A percentile compares a stretch with the other conserved stretches of the same genome.
phyloP scores from a whole-genome alignment of 192 early-diverging fungal genomes.

The Mortierella antarctica region DNA sequence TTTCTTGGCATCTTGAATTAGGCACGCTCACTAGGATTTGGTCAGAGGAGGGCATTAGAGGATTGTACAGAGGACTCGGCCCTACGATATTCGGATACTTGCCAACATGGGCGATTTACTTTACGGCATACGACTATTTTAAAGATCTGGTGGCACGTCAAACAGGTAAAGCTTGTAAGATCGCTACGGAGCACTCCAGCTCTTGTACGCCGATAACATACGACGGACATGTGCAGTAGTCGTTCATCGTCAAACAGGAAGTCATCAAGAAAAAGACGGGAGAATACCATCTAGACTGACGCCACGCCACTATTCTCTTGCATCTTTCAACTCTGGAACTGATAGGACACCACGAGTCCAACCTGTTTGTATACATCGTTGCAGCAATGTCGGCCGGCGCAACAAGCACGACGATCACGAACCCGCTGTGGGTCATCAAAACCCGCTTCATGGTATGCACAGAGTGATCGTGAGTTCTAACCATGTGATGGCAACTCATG shows the following conservation, averaged over 20 bases:
- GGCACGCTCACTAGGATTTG: constrained; percentile 79
- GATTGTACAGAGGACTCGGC: constrained; percentile 90
- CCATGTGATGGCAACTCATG: too few species aligned
- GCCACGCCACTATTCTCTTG: not conserved
- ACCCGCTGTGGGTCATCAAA: constrained; percentile 94
- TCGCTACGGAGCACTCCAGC: too few species aligned
- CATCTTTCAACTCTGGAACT: not conserved
- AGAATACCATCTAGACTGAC: not conserved
- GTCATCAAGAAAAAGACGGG: too few species aligned
- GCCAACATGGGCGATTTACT: constrained; percentile 93
- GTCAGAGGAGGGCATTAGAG: constrained; percentile 84
- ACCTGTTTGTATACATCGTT: constrained; percentile 77
- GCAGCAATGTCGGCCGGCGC: constrained; percentile 90
- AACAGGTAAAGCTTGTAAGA: constrained; percentile 22
- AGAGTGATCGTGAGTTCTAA: not conserved
- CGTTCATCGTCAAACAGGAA: too few species aligned
- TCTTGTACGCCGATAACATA: too few species aligned
- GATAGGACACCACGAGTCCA: constrained; percentile 50
- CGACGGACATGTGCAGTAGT: too few species aligned
- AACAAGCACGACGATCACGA: constrained; percentile 80
- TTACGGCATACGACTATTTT: constrained; percentile 86
- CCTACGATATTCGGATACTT: constrained; percentile 91
- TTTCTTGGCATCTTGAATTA: constrained; percentile 33
- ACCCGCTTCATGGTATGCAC: constrained; percentile 83
- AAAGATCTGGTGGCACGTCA: constrained; percentile 62